Conservation (phyloP, 2,329 filamentous ascomycete genomes). For the Colletotrichum zoysiae region DNA sequence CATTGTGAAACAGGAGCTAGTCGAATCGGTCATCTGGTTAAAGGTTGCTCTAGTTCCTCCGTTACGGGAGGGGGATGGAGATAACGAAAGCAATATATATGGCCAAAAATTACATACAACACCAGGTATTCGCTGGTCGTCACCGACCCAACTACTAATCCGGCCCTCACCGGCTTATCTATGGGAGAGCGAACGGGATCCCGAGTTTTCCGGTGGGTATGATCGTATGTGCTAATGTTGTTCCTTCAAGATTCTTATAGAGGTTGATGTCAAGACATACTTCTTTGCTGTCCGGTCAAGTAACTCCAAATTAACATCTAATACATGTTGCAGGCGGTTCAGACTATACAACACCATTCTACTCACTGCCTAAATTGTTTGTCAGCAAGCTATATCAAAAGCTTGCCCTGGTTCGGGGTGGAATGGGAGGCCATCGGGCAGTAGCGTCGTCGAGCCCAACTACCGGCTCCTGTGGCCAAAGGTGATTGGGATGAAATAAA, state of each 20-base stretch:
- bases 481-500: no score
- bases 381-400: background rate
- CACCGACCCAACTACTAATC: conserved; percentile 6
- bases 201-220: conserved; percentile 32
- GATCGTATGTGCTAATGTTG: background rate
- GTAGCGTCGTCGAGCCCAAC: conserved; percentile 12
- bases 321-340: background rate
- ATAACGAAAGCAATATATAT: background rate
- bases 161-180: conserved; percentile 9
- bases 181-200: conserved; percentile 21
- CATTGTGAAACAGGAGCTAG: background rate
- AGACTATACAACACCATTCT: background rate
- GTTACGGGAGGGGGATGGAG: no score
- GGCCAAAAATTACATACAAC: conserved; percentile 1
- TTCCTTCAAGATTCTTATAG: background rate
- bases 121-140: conserved; percentile 28
- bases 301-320: background rate
- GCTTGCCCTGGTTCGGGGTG: background rate
- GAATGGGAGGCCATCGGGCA: conserved; percentile 1
- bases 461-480: background rate
- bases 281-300: background rate
- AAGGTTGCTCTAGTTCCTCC: background rate
- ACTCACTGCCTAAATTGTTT: no score
- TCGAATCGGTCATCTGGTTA: background rate
- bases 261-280: fast-evolving